Conservation (phyloP, 345 rosid species). For the Eutrema yunnanense region DNA sequence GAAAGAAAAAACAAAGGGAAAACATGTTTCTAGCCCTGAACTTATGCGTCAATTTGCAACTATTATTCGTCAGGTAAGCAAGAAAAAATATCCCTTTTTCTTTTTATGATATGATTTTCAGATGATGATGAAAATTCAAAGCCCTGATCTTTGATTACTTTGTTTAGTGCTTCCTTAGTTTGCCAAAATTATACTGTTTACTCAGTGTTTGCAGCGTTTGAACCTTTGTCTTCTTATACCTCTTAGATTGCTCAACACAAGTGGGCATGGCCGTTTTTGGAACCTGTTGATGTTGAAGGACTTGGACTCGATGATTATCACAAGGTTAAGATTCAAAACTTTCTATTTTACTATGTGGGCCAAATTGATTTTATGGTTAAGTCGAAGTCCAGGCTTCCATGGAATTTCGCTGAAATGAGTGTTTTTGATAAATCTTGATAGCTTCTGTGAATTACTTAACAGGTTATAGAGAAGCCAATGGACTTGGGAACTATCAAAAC, state of each 20-base stretch:
- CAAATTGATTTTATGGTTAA: background rate
- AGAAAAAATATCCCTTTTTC: background rate
- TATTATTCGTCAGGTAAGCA: slow-evolving; percentile 50
- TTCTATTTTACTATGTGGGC: background rate
- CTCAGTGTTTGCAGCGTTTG: background rate
- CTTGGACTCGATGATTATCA: slow-evolving; percentile 70
- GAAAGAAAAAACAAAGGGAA: slow-evolving; percentile 57
- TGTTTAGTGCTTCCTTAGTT: background rate
- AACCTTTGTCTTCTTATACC: background rate
- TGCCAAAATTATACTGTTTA: background rate
- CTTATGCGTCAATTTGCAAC: slow-evolving; percentile 55
- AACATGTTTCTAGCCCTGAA: slow-evolving; percentile 39
- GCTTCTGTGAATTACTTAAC: slow-evolving; percentile 13
- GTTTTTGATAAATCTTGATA: background rate
- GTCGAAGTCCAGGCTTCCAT: background rate
- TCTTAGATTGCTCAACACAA: slow-evolving; percentile 61
- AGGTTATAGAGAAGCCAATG: slow-evolving; percentile 85
- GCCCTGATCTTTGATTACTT: background rate
- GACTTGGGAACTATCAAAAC: slow-evolving; percentile 66
- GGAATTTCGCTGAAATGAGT: background rate
- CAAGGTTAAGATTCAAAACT: slow-evolving; percentile 35
- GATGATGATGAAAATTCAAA: background rate
- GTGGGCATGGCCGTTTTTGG: slow-evolving; percentile 74
- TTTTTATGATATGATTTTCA: background rate
- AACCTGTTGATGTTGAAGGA: slow-evolving; percentile 74